A percentile compares a stretch with the other conserved stretches of the same genome.
phyloP scores from a whole-genome alignment of 2,329 filamentous ascomycete genomes.

The Xylariaceae sp. region DNA sequence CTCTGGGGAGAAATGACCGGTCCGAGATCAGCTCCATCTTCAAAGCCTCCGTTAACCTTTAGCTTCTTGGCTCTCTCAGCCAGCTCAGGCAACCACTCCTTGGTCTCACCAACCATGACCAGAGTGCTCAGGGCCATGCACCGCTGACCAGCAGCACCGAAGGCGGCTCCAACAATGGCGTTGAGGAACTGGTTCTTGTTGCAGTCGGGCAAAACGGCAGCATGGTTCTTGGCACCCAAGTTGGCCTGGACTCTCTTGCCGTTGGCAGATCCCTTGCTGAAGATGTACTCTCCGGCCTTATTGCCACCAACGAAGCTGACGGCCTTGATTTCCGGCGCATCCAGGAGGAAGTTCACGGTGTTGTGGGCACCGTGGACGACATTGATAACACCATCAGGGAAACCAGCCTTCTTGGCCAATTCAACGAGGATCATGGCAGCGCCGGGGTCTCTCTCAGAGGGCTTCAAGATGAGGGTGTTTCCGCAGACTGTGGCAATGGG shows the following conservation, averaged over 20 bases:
- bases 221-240: slow-evolving; percentile 84
- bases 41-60: slow-evolving; percentile 74
- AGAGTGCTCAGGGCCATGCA: slow-evolving; percentile 84
- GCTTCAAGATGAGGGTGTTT: slow-evolving; percentile 81
- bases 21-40: slow-evolving; percentile 71
- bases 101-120: slow-evolving; percentile 79
- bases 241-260: slow-evolving; percentile 88
- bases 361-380: slow-evolving; percentile 74
- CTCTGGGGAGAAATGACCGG: slow-evolving; percentile 77
- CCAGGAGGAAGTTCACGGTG: slow-evolving; percentile 81
- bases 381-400: slow-evolving; percentile 77
- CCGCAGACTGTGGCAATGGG: slow-evolving; percentile 78
- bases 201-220: slow-evolving; percentile 75
- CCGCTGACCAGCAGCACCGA: slow-evolving; percentile 77
- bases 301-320: slow-evolving; percentile 83
- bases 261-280: slow-evolving; percentile 69
- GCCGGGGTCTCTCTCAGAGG: slow-evolving; percentile 78
- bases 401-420: slow-evolving; percentile 72
- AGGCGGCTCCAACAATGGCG: slow-evolving; percentile 76
- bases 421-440: slow-evolving; percentile 82
- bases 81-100: slow-evolving; percentile 74
- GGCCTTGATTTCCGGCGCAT: slow-evolving; percentile 80
- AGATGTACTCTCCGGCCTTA: slow-evolving; percentile 87
- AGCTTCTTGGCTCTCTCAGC: slow-evolving; percentile 69
- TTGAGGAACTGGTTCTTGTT: slow-evolving; percentile 89